These are phyloP conservation scores for carrot (Daucus carota) DNA, from an alignment of 129 eudicot species.

Conservation along the genomic window DNA sequence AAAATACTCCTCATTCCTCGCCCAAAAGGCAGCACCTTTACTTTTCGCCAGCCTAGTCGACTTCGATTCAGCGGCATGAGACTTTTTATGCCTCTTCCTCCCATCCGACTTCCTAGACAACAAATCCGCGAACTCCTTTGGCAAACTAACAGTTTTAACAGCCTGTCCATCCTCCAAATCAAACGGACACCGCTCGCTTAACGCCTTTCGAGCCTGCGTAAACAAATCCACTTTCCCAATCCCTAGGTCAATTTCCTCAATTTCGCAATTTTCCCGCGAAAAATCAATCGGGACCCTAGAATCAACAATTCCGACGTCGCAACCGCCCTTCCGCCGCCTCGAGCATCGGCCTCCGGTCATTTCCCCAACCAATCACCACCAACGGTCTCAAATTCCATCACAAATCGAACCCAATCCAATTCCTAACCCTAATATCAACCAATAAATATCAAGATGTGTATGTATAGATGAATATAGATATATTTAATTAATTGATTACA, in stretches of 20 bases:
- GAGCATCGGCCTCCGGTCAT: constrained; percentile 58
- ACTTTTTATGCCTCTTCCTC: constrained; percentile 72
- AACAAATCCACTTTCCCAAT: constrained; percentile 45
- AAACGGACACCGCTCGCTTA: constrained; percentile 63
- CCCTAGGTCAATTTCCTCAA: not conserved
- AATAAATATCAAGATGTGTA: not conserved
- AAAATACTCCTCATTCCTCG: constrained; percentile 76
- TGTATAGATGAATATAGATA: not conserved
- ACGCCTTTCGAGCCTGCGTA: constrained; percentile 74
- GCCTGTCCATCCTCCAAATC: constrained; percentile 51
- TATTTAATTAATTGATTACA: not conserved
- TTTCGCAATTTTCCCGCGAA: constrained; percentile 9
- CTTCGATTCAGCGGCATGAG: constrained; percentile 47
- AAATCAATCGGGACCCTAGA: constrained; percentile 27
- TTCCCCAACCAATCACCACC: constrained; percentile 24
- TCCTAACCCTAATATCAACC: constrained; percentile 6
- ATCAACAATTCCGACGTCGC: not conserved
- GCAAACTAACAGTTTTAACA: constrained; percentile 31
- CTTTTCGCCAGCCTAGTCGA: constrained; percentile 36
- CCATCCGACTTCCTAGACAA: constrained; percentile 49
- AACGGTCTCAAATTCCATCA: constrained; percentile 42
- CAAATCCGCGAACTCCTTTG: constrained; percentile 55
- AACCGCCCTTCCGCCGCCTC: constrained; percentile 33
- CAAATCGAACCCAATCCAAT: constrained; percentile 32
- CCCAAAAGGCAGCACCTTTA: constrained; percentile 50